Evolutionary conservation across 352 stramenopile genomes (phyloP).

Genomic region (Thalassiosira hispida): DNA sequence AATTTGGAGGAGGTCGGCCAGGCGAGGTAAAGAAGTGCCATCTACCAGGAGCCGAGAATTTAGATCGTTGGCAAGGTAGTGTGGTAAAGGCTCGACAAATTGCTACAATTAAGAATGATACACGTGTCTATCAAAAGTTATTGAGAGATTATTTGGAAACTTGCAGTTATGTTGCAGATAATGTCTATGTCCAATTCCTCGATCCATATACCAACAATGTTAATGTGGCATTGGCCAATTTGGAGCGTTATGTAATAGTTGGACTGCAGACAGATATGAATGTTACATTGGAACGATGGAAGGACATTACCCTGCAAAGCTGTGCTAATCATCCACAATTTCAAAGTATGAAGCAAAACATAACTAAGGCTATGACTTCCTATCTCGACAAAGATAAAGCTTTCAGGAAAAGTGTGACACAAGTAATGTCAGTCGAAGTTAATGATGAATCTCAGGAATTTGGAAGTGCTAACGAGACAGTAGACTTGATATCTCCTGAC

Average conservation of each 20-base stretch:
- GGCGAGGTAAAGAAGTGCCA: slow-evolving; percentile 32
- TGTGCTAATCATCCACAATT: slow-evolving; percentile 27
- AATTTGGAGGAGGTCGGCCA: slow-evolving; percentile 28
- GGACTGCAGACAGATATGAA: slow-evolving; percentile 42
- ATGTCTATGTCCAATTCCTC: slow-evolving; percentile 48
- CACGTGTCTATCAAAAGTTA: slow-evolving; percentile 24
- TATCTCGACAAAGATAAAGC: not conserved
- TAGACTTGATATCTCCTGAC: slow-evolving; percentile 26
- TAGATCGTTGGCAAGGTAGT: slow-evolving; percentile 13
- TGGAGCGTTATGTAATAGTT: slow-evolving; percentile 50
- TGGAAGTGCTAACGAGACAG: not conserved
- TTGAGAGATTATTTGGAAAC: slow-evolving; percentile 30
- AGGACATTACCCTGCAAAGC: slow-evolving; percentile 24
- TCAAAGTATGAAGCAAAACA: slow-evolving; percentile 1
- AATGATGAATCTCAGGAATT: not conserved
- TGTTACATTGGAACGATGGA: slow-evolving; percentile 20
- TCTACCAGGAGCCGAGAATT: slow-evolving; percentile 2
- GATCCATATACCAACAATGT: slow-evolving; percentile 45
- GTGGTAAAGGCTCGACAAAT: slow-evolving; percentile 22
- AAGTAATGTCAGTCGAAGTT: not conserved
- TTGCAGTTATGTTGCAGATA: slow-evolving; percentile 23
- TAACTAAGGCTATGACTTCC: slow-evolving; percentile 1
- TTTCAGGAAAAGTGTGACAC: not conserved
- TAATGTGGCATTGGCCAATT: slow-evolving; percentile 34
- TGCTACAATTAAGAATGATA: slow-evolving; percentile 14